Percentiles rank a stretch among this genome's conserved stretches.
phyloP scores from a whole-genome alignment of 1,284 basidiomycete species.

The Sporisorium graminicola region DNA sequence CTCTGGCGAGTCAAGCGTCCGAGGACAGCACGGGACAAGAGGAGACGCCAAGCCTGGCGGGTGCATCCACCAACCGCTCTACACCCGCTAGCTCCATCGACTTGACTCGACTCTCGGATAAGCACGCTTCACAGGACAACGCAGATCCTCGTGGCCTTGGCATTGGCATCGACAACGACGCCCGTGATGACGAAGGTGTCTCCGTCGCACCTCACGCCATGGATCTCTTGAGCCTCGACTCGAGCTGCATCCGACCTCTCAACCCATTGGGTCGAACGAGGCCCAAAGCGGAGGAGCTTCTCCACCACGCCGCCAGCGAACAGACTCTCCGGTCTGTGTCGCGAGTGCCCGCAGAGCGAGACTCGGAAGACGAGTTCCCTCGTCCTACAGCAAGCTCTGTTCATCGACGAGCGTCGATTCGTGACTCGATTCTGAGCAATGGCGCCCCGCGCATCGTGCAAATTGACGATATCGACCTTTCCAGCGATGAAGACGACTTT shows the following conservation, averaged over 20 bases:
- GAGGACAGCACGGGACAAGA: constrained; percentile 50
- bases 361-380: constrained; percentile 2
- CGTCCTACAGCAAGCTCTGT: constrained; percentile 7
- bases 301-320: constrained; percentile 58
- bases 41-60: constrained; percentile 56
- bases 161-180: constrained; percentile 37
- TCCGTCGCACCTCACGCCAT: constrained; percentile 2
- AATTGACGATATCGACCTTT: constrained; percentile 66
- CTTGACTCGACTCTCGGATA: constrained; percentile 20
- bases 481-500: constrained; percentile 66
- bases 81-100: constrained; percentile 62
- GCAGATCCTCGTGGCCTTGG: constrained; percentile 37
- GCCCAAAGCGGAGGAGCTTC: constrained; percentile 25
- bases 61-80: constrained; percentile 47
- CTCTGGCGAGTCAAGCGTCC: constrained; percentile 28
- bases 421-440: constrained; percentile 34
- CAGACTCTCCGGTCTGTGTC: constrained; percentile 58
- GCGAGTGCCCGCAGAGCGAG: constrained; percentile 7
- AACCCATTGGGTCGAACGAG: constrained; percentile 7
- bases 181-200: background rate
- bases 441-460: constrained; percentile 61
- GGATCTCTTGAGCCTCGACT: constrained; percentile 24
- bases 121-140: constrained; percentile 13
- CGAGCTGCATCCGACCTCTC: constrained; percentile 19
- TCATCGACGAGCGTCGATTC: constrained; percentile 16